Evolutionary conservation across 2,329 filamentous ascomycete species (phyloP), one percentile per base, ranked within the genome.

Genomic region (Lizonia empirigonia): DNA sequence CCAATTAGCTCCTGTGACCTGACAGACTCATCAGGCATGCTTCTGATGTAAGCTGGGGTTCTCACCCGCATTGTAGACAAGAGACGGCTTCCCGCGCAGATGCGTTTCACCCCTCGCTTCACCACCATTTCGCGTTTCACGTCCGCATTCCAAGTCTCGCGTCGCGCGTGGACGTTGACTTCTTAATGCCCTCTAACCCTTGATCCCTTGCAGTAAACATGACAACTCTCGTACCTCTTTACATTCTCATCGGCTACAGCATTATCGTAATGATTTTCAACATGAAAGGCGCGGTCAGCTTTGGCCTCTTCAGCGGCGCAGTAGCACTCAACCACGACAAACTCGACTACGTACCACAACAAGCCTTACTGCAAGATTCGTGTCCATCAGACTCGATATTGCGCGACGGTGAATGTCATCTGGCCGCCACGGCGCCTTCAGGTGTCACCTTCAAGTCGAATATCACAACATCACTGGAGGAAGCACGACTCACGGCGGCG

Each of bases 301-400:
- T 69, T 18, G 53, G 58, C 36, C 41, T 69, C 9, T 42, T 68
- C 5, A 56, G 60, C 33, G 59, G 60, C n/a, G 59, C 60, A 5
- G 35, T 63, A 9, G 65, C 64, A 30, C 49, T 67, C 2, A 55
- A 55, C 12, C 59, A 52, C 22, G 35, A 63, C 24, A 64, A 68
- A 20, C 18, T 64, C 15, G 46, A 64, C n/a, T 34, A 56, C 1
- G 20, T 66, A 9, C 50, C 55, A 12, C 63, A 68, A 36, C 42
- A 64, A 16, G 57, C 59, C 2, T 47, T 69, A 7, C 29, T 69
- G 4, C 41, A 62, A 7, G 55, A 65, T 9, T 59, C 42, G 34
- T 70, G 67, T 24, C 62, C 67, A 1, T 65, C 63, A 12, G 52
- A 60, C 18, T 59, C 62, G 2, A 46, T 65, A 7, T 41, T 68